These are phyloP conservation scores for Dendrobium nobile DNA, from an alignment of 106 monocot genomes.

Conservation along the genomic window DNA sequence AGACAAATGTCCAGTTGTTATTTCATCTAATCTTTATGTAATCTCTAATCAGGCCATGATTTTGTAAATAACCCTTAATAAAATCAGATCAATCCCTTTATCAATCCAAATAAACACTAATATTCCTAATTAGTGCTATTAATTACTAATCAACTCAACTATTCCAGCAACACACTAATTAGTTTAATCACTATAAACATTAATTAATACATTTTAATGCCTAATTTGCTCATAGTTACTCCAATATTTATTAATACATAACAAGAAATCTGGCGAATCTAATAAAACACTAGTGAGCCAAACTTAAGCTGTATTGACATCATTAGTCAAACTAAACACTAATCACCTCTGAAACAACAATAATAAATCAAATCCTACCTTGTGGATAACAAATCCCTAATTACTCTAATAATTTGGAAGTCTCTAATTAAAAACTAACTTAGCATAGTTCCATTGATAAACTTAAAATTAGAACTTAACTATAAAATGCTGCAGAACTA, in stretches of 20 bases:
- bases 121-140: not conserved
- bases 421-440: not conserved
- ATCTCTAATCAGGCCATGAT: too few relatives aligned
- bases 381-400: not conserved
- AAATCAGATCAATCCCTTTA: too few relatives aligned
- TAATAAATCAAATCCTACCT: not conserved
- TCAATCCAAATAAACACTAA: too few relatives aligned
- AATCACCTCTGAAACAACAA: not conserved
- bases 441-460: not conserved
- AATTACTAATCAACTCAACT: not conserved
- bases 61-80: too few relatives aligned
- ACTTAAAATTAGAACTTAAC: not conserved
- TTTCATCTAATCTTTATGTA: too few relatives aligned
- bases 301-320: too few relatives aligned
- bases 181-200: not conserved
- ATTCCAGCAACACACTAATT: not conserved
- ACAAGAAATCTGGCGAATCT: too few relatives aligned
- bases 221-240: too few relatives aligned
- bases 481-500: not conserved
- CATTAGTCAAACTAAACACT: not conserved
- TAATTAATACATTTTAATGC: too few relatives aligned
- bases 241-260: too few relatives aligned
- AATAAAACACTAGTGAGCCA: too few relatives aligned
- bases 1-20: too few relatives aligned
- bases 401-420: not conserved